These are phyloP conservation scores for Ganoderma sp. DNA, from an alignment of 1,284 basidiomycete genomes.

Conservation along the genomic window DNA sequence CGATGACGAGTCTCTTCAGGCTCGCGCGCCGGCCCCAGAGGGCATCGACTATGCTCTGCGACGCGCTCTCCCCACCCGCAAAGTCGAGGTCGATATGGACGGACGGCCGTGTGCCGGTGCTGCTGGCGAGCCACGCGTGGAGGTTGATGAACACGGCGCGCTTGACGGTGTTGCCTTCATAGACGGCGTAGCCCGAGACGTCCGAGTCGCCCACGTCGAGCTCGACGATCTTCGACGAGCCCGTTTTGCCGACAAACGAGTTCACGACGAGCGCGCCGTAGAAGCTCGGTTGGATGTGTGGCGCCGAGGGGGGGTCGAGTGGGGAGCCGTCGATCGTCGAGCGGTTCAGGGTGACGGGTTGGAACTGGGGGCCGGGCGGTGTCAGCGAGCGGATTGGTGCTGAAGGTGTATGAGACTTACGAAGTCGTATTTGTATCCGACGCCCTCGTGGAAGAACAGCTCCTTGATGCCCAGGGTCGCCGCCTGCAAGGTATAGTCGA, in stretches of 20 bases:
- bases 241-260: conserved; percentile 38
- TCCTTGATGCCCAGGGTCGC: conserved; percentile 45
- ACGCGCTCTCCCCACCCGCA: conserved; percentile 15
- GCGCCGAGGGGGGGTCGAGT: conserved; percentile 45
- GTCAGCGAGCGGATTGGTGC: not conserved
- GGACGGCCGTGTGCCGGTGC: conserved; percentile 42
- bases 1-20: conserved; percentile 35
- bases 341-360: conserved; percentile 43
- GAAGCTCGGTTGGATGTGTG: conserved; percentile 29
- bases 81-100: conserved; percentile 53
- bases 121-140: conserved; percentile 53
- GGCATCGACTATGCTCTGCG: conserved; percentile 2
- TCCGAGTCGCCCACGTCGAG: conserved; percentile 53
- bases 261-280: conserved; percentile 37
- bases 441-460: conserved; percentile 49
- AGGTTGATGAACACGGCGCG: conserved; percentile 65
- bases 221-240: conserved; percentile 54
- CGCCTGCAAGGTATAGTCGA: conserved; percentile 66
- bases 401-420: conserved; percentile 32
- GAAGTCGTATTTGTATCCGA: conserved; percentile 53
- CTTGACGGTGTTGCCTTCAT: conserved; percentile 50
- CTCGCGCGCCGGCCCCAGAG: conserved; percentile 8
- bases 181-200: conserved; percentile 68
- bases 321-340: conserved; percentile 23
- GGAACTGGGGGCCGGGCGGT: conserved; percentile 45